A percentile compares a stretch with the other conserved stretches of the same genome.
These are phyloP conservation scores for Magnusiomyces sp. DNA, from an alignment of 1,139 yeast species.

Conservation along the genomic window DNA sequence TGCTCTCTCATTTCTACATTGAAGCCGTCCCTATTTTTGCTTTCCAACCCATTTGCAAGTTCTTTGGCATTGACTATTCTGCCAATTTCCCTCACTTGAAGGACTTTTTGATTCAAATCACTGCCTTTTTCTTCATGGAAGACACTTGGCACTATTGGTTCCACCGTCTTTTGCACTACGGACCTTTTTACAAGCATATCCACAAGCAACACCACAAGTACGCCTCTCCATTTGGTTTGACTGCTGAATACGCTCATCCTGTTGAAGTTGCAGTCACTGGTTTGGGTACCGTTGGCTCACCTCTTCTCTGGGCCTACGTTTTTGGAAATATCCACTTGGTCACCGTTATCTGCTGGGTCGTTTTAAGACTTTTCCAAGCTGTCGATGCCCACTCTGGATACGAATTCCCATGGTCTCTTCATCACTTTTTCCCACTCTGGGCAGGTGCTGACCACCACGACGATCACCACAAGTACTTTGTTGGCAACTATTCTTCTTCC, in stretches of 20 bases:
- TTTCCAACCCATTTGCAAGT: slow-evolving; percentile 81
- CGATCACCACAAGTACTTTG: slow-evolving; percentile 86
- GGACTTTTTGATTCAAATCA: slow-evolving; percentile 55
- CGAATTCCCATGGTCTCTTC: slow-evolving; percentile 93
- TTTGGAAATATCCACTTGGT: slow-evolving; percentile 66
- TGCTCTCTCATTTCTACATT: slow-evolving; percentile 76
- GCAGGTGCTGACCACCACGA: slow-evolving; percentile 98
- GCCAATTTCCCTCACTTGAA: slow-evolving; percentile 74
- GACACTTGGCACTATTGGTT: slow-evolving; percentile 96
- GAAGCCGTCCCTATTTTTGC: slow-evolving; percentile 96
- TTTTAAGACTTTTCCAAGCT: slow-evolving; percentile 85
- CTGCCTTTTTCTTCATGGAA: slow-evolving; percentile 71
- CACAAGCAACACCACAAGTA: slow-evolving; percentile 96
- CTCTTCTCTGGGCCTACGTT: slow-evolving; percentile 60
- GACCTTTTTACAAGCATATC: slow-evolving; percentile 76
- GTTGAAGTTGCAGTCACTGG: slow-evolving; percentile 85
- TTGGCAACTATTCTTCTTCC: slow-evolving; percentile 84
- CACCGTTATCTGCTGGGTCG: slow-evolving; percentile 80
- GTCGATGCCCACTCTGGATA: slow-evolving; percentile 96
- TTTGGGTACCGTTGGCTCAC: slow-evolving; percentile 90
- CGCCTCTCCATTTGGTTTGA: slow-evolving; percentile 93
- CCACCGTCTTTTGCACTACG: slow-evolving; percentile 81
- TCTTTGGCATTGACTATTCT: slow-evolving; percentile 60
- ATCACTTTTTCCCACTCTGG: slow-evolving; percentile 89
- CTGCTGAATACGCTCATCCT: slow-evolving; percentile 97